phyloP scores from a whole-genome alignment of 1,284 basidiomycete genomes.

The Termitomyces sp. region DNA sequence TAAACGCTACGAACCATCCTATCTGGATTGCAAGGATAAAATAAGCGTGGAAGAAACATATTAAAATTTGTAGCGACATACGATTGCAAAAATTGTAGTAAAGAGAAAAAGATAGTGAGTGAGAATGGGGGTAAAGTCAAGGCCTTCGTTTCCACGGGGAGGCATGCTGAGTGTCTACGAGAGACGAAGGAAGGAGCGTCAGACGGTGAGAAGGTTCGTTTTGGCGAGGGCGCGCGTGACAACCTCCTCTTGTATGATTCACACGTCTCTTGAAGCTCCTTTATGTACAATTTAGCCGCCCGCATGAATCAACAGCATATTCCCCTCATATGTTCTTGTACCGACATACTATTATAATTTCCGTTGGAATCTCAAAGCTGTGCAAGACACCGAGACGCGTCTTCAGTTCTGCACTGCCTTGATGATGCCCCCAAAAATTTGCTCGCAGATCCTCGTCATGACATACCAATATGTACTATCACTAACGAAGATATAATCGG shows the following conservation, averaged over 20 bases:
- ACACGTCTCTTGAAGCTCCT: slow-evolving; percentile 1
- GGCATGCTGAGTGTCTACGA: slow-evolving; percentile 34
- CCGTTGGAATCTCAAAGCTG: not conserved
- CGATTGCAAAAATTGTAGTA: slow-evolving; percentile 77
- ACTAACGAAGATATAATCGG: not conserved
- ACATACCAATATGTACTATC: not conserved
- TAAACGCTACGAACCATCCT: slow-evolving; percentile 92
- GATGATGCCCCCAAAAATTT: not conserved
- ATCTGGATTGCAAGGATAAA: slow-evolving; percentile 38
- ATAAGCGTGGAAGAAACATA: not conserved
- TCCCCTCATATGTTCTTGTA: not conserved
- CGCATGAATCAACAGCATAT: not conserved
- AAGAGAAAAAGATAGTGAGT: slow-evolving; percentile 88
- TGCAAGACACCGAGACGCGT: too few species aligned
- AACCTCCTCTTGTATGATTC: not conserved
- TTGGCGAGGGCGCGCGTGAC: slow-evolving; percentile 11
- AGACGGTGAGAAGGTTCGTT: slow-evolving; percentile 7
- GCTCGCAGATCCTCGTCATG: not conserved
- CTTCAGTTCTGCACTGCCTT: not conserved
- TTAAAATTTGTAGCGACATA: slow-evolving; percentile 34
- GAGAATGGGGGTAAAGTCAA: slow-evolving; percentile 81
- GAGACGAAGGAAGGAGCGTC: slow-evolving; percentile 14
- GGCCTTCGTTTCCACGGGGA: slow-evolving; percentile 50
- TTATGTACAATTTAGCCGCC: not conserved
- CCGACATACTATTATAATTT: not conserved